Conservation (phyloP, 2,329 filamentous ascomycete genomes). For the Apiospora pterosperma region DNA sequence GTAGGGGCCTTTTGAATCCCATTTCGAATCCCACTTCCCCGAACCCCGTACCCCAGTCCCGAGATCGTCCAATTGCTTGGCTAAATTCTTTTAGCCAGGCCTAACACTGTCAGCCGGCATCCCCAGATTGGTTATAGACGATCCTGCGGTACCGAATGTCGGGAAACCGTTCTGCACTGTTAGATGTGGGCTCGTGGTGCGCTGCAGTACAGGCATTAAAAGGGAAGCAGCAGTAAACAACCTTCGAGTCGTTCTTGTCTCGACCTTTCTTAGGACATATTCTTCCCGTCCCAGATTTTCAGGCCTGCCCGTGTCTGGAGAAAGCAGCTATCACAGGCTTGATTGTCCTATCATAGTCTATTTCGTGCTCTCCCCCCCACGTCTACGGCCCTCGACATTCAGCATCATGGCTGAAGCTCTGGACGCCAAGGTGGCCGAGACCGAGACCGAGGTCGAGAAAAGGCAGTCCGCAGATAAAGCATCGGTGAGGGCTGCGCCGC, state of each 20-base stretch:
- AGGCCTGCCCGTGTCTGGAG: not conserved
- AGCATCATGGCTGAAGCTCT: not conserved
- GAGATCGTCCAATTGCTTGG: not conserved
- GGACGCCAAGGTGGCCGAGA: not conserved
- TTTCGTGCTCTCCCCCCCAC: not conserved
- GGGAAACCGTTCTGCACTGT: not conserved
- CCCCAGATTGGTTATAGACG: not conserved
- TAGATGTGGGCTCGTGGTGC: not conserved
- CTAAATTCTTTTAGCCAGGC: not conserved
- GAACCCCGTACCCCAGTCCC: not conserved
- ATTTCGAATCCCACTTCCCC: slow-evolving; percentile 1
- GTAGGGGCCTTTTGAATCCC: no score
- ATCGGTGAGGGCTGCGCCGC: not conserved
- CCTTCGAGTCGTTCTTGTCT: not conserved
- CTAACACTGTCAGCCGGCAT: not conserved
- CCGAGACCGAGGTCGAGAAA: not conserved
- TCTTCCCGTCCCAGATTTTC: not conserved
- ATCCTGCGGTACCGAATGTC: not conserved
- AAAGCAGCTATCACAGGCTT: not conserved
- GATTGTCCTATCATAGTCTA: not conserved
- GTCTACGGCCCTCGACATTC: not conserved
- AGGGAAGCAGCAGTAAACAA: not conserved
- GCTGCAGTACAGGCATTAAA: not conserved
- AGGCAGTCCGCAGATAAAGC: not conserved
- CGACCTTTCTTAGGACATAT: not conserved